These are phyloP conservation scores for Hemileccinum rubropunctum DNA, from an alignment of 768 basidiomycete species.

Conservation along the genomic window DNA sequence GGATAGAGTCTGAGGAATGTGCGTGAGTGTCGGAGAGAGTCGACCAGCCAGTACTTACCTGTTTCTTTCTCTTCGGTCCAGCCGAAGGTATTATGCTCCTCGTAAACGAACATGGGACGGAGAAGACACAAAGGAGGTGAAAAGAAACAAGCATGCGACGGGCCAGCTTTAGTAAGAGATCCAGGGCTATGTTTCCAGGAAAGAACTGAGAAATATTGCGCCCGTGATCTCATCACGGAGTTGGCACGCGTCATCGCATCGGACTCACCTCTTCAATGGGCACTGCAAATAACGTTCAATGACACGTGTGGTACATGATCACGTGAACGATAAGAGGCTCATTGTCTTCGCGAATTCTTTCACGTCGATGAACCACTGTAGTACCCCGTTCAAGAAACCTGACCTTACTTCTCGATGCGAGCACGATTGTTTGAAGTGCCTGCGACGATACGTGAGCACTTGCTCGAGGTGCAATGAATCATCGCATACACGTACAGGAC, in stretches of 20 bases:
- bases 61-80: constrained; percentile 20
- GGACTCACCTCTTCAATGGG: too few relatives aligned
- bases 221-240: not conserved
- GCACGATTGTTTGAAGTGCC: too few relatives aligned
- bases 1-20: constrained; percentile 3
- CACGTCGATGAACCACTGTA: too few relatives aligned
- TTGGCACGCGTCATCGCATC: not conserved
- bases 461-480: too few relatives aligned
- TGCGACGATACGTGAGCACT: too few relatives aligned
- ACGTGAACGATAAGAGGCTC: too few relatives aligned
- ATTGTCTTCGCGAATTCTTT: too few relatives aligned
- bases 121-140: not conserved
- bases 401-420: too few relatives aligned
- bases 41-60: too few relatives aligned
- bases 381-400: too few relatives aligned
- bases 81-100: constrained; percentile 14
- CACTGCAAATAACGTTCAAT: too few relatives aligned
- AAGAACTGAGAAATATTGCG: not conserved
- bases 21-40: not conserved
- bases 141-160: not conserved
- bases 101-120: constrained; percentile 19
- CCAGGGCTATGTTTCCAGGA: not conserved
- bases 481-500: too few relatives aligned
- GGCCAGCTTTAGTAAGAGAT: constrained; percentile 14
- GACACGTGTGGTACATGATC: constrained; percentile 3